A percentile compares a stretch with the other conserved stretches of the same genome.
phyloP scores from a whole-genome alignment of 2,329 filamentous ascomycete genomes.

The Claviceps humidiphila region DNA sequence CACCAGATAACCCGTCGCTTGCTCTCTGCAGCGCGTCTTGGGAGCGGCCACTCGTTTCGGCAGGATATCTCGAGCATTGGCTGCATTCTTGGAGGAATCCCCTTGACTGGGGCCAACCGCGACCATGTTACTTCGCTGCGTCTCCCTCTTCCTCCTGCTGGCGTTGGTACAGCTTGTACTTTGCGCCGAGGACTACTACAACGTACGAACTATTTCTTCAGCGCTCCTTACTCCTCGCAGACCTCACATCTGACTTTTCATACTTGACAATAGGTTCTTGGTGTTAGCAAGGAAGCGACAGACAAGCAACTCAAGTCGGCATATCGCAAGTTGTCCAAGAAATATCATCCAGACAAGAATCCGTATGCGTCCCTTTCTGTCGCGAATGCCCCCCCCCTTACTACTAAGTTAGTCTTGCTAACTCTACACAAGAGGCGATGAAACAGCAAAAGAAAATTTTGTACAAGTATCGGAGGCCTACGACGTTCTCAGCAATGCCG shows the following conservation, averaged over 20 bases:
- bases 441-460: constrained; percentile 76
- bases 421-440: constrained; percentile 47
- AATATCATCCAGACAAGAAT: constrained; percentile 96
- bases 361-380: constrained; percentile 45
- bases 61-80: not conserved
- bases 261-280: constrained; percentile 48
- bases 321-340: constrained; percentile 85
- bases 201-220: constrained; percentile 31
- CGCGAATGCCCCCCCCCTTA: not conserved
- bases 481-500: constrained; percentile 70
- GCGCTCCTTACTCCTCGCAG: too few species aligned
- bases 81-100: not conserved
- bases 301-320: constrained; percentile 88
- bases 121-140: constrained; percentile 39
- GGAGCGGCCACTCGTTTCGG: not conserved
- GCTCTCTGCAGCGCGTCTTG: constrained; percentile 2
- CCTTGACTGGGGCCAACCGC: constrained; percentile 7
- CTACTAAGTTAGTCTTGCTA: not conserved
- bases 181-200: constrained; percentile 65
- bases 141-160: constrained; percentile 38
- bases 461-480: constrained; percentile 92
- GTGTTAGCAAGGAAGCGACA: constrained; percentile 62
- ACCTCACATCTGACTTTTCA: not conserved
- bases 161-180: constrained; percentile 39
- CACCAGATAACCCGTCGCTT: constrained; percentile 4